A percentile compares a stretch with the other conserved stretches of the same genome.
These are phyloP conservation scores for Cryptomeria japonica DNA, from an alignment of 75 land plant species.

Conservation along the genomic window DNA sequence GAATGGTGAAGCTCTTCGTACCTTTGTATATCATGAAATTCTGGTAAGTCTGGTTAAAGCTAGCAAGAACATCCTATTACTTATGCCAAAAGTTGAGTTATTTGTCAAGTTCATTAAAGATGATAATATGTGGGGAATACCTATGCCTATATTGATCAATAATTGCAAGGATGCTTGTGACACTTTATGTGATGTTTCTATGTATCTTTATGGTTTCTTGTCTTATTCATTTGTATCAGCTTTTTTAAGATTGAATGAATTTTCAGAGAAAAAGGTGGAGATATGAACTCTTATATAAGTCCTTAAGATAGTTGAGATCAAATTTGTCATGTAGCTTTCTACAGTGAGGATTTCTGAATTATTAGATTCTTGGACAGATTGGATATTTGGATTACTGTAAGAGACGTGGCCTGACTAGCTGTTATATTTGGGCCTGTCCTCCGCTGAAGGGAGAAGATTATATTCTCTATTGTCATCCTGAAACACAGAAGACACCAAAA, in stretches of 20 bases:
- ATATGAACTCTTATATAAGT: neutral
- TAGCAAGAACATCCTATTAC: neutral
- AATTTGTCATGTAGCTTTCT: neutral
- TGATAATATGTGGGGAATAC: neutral
- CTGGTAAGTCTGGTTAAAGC: constrained; percentile 45
- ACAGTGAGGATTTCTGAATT: neutral
- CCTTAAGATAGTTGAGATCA: neutral
- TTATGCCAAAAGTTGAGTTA: neutral
- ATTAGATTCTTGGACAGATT: constrained; percentile 47
- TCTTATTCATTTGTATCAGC: neutral
- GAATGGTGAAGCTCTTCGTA: constrained; percentile 94
- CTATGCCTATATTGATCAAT: neutral
- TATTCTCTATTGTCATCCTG: constrained; percentile 96
- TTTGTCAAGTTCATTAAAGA: neutral
- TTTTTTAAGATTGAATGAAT: neutral
- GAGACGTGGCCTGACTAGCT: constrained; percentile 86
- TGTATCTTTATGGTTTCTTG: neutral
- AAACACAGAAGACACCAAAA: constrained; percentile 97
- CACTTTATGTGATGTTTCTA: neutral
- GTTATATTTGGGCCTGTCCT: constrained; percentile 99
- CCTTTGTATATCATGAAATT: constrained; percentile 97
- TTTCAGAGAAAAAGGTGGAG: neutral
- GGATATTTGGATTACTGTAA: constrained; percentile 97
- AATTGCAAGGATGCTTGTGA: neutral
- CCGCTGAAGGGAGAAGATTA: constrained; percentile 98